phyloP scores from a whole-genome alignment of 1,139 yeast species.

The Nakaseomyces glabratus region DNA sequence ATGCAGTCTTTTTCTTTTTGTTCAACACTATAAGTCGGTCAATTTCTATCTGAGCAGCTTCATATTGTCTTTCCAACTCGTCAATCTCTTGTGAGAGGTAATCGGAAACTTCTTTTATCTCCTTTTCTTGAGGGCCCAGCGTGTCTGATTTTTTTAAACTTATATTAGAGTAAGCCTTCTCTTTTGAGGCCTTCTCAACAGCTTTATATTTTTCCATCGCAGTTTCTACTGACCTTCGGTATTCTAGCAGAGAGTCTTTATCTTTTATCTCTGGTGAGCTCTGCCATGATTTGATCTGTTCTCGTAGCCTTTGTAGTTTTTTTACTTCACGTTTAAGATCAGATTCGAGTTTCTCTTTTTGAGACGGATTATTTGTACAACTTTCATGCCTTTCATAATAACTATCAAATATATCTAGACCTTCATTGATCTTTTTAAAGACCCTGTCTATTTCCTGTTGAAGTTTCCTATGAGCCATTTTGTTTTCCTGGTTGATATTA shows the following conservation, averaged over 20 bases:
- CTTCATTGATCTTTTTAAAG: conserved; percentile 70
- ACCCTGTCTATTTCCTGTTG: conserved; percentile 74
- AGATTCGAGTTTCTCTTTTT: conserved; percentile 60
- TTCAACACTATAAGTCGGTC: conserved; percentile 35
- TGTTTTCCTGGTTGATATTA: not conserved
- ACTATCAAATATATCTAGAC: conserved; percentile 58
- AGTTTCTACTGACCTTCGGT: conserved; percentile 57
- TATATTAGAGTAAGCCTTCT: conserved; percentile 64
- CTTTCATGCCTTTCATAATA: conserved; percentile 61
- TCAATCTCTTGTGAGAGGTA: conserved; percentile 55
- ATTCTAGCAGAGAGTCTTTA: conserved; percentile 50
- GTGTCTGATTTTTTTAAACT: conserved; percentile 46
- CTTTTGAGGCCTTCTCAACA: conserved; percentile 64
- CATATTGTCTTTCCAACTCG: conserved; percentile 55
- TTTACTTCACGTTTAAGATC: conserved; percentile 71
- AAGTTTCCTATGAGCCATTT: conserved; percentile 59
- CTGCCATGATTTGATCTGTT: conserved; percentile 72
- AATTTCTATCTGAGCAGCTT: conserved; percentile 52
- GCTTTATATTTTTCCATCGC: conserved; percentile 80
- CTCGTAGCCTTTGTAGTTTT: conserved; percentile 63
- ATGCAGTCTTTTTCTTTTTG: conserved; percentile 44
- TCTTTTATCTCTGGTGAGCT: conserved; percentile 65
- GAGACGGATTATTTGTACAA: conserved; percentile 52
- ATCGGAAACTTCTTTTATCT: conserved; percentile 49
- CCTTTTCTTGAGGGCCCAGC: conserved; percentile 50